Evolutionary conservation across 441 rosid genomes (phyloP), one percentile per base, ranked within the genome.

Genomic region (Gossypium armourianum): DNA sequence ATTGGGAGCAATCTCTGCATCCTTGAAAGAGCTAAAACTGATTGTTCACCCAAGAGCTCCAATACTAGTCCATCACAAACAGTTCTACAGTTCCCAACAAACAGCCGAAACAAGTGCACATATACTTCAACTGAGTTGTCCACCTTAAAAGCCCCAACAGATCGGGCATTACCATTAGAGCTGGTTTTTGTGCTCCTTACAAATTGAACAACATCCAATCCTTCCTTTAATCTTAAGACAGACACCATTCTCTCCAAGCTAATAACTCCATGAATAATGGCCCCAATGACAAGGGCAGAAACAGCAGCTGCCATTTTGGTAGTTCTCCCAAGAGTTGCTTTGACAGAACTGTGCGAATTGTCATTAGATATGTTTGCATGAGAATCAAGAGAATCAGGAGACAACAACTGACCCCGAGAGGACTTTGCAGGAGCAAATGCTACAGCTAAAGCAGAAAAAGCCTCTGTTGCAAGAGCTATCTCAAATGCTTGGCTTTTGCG

Each of bases 401-500:
- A 80, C 58, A 78, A 9, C 77, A 87, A 88, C 77, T 85, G 99
- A 76, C 75, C 81, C 36, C 99, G 90, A 43, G 97, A 88, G 77
- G 86, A 83, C 86, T 95, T 95, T 65, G 86, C 89, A 55, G 95
- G 89, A 71, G 86, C 32, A 75, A 85, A 82, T 45, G 79, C 90
- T 77, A 75, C 77, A 68, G 91, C 78, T 75, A 95, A 92, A 68
- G 91, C 88, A 75, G 94, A 72, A 59, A 90, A 88, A 74, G 93
- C 90, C 83, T 95, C 99, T 21, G 90, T 84, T 45, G 93, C 98
- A 76, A 92, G 92, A 76, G 98, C 98, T 75, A 95, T 85, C 87
- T 95, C 99, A 81, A 92, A 90, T 70, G 84, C 97, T 71, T 91
- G 88, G 79, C 91, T 86, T 74, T 95, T 97, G 75, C 97, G 98